These are phyloP conservation scores for Metschnikowia gruessii DNA, from an alignment of 805 yeast genomes.

Conservation along the genomic window DNA sequence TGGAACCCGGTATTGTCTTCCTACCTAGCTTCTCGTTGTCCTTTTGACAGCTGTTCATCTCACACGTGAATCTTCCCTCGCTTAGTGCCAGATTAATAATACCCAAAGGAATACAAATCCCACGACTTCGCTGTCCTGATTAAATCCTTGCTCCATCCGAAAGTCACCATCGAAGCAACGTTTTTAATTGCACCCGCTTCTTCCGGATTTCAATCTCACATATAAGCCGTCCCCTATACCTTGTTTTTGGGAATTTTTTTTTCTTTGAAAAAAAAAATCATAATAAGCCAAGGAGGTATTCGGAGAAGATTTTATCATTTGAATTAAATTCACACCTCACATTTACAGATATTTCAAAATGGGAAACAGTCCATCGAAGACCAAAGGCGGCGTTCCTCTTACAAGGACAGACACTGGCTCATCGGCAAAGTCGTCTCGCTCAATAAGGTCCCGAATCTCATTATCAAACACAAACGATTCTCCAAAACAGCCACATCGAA, in stretches of 20 bases:
- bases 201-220: too few relatives aligned
- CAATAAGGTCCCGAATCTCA: conserved; percentile 40
- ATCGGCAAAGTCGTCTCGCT: conserved; percentile 47
- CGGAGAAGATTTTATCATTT: background rate
- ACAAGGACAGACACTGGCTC: conserved; percentile 54
- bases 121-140: background rate
- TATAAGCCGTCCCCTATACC: too few relatives aligned
- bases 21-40: background rate
- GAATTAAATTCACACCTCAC: background rate
- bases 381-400: conserved; percentile 43
- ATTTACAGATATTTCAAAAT: conserved; percentile 24
- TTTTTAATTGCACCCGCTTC: too few relatives aligned
- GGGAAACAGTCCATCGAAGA: conserved; percentile 55
- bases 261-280: too few relatives aligned
- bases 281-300: too few relatives aligned
- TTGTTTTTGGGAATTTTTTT: too few relatives aligned
- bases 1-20: background rate
- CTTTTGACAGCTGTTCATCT: background rate
- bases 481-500: conserved; percentile 32
- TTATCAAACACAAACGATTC: conserved; percentile 22
- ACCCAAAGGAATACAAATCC: background rate
- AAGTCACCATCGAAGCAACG: background rate
- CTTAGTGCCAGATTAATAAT: background rate
- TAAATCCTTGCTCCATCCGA: background rate
- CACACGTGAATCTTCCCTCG: background rate